Evolutionary conservation across 441 rosid species (phyloP).

Genomic region (Erodium texanum): DNA sequence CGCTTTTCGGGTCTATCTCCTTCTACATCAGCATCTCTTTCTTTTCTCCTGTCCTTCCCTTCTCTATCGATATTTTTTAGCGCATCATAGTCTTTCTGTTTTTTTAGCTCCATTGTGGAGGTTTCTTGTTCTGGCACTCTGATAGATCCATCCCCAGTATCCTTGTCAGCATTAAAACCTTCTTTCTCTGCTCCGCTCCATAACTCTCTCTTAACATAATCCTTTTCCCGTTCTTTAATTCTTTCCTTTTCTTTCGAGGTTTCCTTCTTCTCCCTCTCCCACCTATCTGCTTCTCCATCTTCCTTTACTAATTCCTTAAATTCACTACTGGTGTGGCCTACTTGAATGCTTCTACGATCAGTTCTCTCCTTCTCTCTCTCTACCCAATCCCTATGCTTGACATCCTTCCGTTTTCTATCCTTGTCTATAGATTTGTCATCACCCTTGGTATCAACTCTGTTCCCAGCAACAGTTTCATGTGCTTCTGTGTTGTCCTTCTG

Average conservation of each 20-base stretch:
- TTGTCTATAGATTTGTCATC: slow-evolving; percentile 86
- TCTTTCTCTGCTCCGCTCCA: slow-evolving; percentile 62
- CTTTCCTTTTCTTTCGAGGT: slow-evolving; percentile 63
- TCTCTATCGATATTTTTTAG: slow-evolving; percentile 67
- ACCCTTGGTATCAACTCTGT: slow-evolving; percentile 61
- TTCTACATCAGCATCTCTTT: slow-evolving; percentile 64
- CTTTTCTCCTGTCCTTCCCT: slow-evolving; percentile 73
- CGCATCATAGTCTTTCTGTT: slow-evolving; percentile 55
- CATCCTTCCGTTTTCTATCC: slow-evolving; percentile 81
- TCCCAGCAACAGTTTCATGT: slow-evolving; percentile 74
- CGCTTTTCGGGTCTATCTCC: slow-evolving; percentile 83
- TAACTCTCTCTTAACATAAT: slow-evolving; percentile 59
- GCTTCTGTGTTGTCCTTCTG: slow-evolving; percentile 52
- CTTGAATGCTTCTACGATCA: slow-evolving; percentile 58
- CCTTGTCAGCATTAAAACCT: slow-evolving; percentile 51
- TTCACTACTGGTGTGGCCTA: slow-evolving; percentile 46
- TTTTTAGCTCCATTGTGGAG: slow-evolving; percentile 49
- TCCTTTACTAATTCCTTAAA: slow-evolving; percentile 61
- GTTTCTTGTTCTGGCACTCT: slow-evolving; percentile 54
- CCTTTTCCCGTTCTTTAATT: slow-evolving; percentile 78
- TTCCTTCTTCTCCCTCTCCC: slow-evolving; percentile 88
- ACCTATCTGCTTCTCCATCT: slow-evolving; percentile 72
- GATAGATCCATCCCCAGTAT: slow-evolving; percentile 50
- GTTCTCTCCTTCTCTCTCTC: slow-evolving; percentile 86
- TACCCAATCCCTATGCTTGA: slow-evolving; percentile 76